A percentile compares a stretch with the other conserved stretches of the same genome.
Evolutionary conservation across 2,329 filamentous ascomycete genomes (phyloP).

Genomic region (Chaetomiaceae sp.): DNA sequence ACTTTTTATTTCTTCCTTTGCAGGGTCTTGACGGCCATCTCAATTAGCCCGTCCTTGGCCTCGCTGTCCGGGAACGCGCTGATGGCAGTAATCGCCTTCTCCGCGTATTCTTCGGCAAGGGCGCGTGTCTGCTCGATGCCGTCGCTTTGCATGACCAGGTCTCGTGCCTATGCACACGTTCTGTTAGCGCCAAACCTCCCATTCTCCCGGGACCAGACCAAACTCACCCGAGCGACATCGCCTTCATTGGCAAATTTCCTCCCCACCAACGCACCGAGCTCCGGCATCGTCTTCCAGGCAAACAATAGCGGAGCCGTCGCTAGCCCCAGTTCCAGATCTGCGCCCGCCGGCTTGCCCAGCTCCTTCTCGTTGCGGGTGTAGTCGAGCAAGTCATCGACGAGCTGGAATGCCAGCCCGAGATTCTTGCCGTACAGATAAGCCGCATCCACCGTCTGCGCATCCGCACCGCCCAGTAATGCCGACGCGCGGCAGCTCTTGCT

Average conservation of each 20-base stretch:
- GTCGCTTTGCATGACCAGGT: conserved; percentile 75
- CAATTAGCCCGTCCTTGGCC: conserved; percentile 82
- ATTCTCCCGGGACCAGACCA: neutral
- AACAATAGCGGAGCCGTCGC: conserved; percentile 92
- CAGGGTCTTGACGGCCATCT: conserved; percentile 92
- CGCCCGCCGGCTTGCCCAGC: conserved; percentile 89
- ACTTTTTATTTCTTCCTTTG: conserved; percentile 69
- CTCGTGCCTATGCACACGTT: conserved; percentile 65
- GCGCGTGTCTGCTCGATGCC: conserved; percentile 89
- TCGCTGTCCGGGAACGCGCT: conserved; percentile 85
- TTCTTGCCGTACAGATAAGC: conserved; percentile 93
- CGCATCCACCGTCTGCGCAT: conserved; percentile 76
- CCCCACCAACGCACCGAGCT: conserved; percentile 82
- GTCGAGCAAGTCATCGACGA: conserved; percentile 97
- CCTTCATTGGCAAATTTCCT: conserved; percentile 82
- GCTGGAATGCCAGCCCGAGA: conserved; percentile 88
- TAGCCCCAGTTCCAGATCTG: conserved; percentile 86
- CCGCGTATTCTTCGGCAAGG: conserved; percentile 83
- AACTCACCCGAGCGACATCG: conserved; percentile 74
- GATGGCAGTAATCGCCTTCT: conserved; percentile 83
- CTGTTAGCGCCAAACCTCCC: neutral
- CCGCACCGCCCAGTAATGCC: conserved; percentile 73
- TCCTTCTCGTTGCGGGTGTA: conserved; percentile 83
- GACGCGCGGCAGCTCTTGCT: conserved; percentile 92
- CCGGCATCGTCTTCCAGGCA: conserved; percentile 85